phyloP scores from a whole-genome alignment of 768 basidiomycete genomes.

The Lanmaoa pseudosensibilis region DNA sequence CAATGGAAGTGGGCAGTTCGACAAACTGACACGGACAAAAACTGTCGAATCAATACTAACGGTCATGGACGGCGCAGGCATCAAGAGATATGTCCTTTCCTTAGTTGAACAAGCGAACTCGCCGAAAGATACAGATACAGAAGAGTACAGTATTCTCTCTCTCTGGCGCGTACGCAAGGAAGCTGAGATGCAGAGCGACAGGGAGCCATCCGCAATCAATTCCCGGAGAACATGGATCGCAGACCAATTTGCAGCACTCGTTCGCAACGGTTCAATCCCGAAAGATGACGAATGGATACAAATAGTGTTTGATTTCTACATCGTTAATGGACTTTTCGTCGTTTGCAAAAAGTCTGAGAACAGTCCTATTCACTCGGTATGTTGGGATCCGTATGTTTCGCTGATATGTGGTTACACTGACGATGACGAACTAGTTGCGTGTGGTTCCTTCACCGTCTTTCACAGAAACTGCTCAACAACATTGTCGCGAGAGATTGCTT shows the following conservation, averaged over 20 bases:
- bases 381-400: conserved; percentile 26
- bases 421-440: conserved; percentile 44
- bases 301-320: conserved; percentile 75
- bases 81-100: conserved; percentile 73
- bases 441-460: conserved; percentile 63
- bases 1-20: conserved; percentile 85
- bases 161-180: background rate
- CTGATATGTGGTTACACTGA: background rate
- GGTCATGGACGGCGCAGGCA: conserved; percentile 70
- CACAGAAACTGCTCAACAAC: conserved; percentile 67
- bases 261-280: conserved; percentile 77
- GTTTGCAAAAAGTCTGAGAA: conserved; percentile 73
- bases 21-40: conserved; percentile 89
- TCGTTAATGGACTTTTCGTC: conserved; percentile 77
- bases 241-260: conserved; percentile 77
- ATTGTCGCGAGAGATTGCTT: conserved; percentile 70
- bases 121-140: conserved; percentile 29
- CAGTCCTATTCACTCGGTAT: conserved; percentile 56
- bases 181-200: conserved; percentile 27
- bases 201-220: conserved; percentile 49
- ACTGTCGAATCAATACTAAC: conserved; percentile 84
- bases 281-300: conserved; percentile 80
- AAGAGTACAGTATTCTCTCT: conserved; percentile 37
- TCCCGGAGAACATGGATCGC: conserved; percentile 76
- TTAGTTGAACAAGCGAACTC: conserved; percentile 65